These are phyloP conservation scores for Pseudogymnoascus sp. DNA, from an alignment of 2,329 filamentous ascomycete species.

Conservation along the genomic window DNA sequence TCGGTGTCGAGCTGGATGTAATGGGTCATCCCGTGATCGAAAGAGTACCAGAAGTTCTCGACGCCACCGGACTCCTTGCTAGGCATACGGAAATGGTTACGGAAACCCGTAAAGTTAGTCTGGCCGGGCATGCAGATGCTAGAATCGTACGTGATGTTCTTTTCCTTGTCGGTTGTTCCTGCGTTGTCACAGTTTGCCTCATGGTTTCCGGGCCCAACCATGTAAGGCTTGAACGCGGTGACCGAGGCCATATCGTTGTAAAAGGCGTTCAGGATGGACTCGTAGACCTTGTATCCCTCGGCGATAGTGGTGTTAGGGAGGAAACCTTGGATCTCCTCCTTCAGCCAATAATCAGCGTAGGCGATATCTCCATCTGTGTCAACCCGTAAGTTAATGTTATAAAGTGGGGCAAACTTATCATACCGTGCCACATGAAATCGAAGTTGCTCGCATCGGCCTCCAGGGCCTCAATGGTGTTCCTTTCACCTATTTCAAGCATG, in stretches of 20 bases:
- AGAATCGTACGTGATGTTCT: constrained; percentile 30
- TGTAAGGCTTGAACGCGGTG: constrained; percentile 45
- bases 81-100: constrained; percentile 47
- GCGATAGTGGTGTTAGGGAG: constrained; percentile 37
- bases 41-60: constrained; percentile 50
- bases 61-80: constrained; percentile 38
- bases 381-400: not conserved
- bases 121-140: constrained; percentile 44
- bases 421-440: constrained; percentile 17
- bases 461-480: constrained; percentile 14
- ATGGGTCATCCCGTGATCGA: constrained; percentile 50
- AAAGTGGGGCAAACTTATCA: not conserved
- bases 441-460: not conserved
- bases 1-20: constrained; percentile 48
- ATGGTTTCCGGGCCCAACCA: constrained; percentile 51
- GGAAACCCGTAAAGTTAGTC: constrained; percentile 51
- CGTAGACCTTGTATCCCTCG: constrained; percentile 42
- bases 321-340: constrained; percentile 17
- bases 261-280: constrained; percentile 49
- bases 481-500: constrained; percentile 11
- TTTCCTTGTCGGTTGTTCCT: constrained; percentile 27
- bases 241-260: constrained; percentile 47
- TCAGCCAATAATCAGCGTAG: constrained; percentile 49
- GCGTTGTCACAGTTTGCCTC: constrained; percentile 41
- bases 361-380: constrained; percentile 35